Conservation (phyloP, 352 stramenopile species). For the Globisporangium okanoganense region DNA sequence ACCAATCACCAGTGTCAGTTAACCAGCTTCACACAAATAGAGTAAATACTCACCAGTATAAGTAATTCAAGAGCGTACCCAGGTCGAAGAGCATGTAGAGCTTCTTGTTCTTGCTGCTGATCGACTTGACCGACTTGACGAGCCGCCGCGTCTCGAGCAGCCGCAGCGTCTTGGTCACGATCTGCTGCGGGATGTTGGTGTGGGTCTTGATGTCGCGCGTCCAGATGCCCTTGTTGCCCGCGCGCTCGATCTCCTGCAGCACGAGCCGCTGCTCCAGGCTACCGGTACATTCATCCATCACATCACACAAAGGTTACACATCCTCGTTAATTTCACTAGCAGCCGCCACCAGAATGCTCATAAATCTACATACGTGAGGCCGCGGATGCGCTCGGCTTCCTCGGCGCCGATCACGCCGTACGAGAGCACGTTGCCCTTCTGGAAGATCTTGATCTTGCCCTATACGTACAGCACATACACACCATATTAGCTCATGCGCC, state of each 20-base stretch:
- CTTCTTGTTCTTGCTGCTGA: conserved; percentile 99
- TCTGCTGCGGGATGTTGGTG: conserved; percentile 96
- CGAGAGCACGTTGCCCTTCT: conserved; percentile 81
- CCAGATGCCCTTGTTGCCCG: conserved; percentile 98
- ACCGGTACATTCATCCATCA: neutral
- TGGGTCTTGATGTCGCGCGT: conserved; percentile 98
- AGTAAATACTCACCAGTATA: too few species aligned
- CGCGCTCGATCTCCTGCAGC: conserved; percentile 94
- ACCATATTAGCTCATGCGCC: neutral
- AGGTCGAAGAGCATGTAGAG: conserved; percentile 98
- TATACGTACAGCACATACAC: conserved; percentile 11
- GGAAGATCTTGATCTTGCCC: conserved; percentile 88
- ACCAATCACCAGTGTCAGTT: neutral
- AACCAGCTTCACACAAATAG: neutral
- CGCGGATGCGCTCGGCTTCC: conserved; percentile 82
- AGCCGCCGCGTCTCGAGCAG: conserved; percentile 94
- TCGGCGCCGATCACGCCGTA: conserved; percentile 81
- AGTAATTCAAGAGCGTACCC: too few species aligned
- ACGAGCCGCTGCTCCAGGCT: conserved; percentile 84
- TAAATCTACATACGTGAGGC: conserved; percentile 56
- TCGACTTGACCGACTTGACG: conserved; percentile 99
- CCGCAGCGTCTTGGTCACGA: conserved; percentile 98
- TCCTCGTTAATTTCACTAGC: neutral
- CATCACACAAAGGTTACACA: neutral
- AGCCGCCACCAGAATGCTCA: conserved; percentile 1